Percentiles rank a stretch among this genome's conserved stretches.
Conservation (phyloP, 345 rosid species). For the Corymbia maculata region DNA sequence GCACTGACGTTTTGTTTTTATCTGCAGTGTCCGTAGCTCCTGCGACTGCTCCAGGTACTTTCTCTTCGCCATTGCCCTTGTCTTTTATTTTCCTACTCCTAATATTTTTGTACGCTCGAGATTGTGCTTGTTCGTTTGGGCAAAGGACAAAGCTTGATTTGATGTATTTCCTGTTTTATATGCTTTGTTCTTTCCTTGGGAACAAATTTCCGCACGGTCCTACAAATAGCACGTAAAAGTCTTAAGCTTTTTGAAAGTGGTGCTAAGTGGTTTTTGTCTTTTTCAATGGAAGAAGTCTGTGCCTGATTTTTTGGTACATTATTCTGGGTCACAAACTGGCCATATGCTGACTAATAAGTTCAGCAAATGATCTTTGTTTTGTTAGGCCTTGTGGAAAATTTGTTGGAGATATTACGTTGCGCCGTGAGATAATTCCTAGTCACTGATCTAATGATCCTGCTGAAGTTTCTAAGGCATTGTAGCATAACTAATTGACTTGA, state of each 20-base stretch:
- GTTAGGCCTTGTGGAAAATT: neutral
- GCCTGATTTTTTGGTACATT: neutral
- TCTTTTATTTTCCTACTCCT: neutral
- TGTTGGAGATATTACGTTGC: neutral
- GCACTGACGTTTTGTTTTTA: neutral
- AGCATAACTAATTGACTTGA: neutral
- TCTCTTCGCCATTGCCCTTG: neutral
- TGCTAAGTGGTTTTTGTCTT: neutral
- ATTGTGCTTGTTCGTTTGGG: neutral
- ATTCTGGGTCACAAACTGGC: neutral
- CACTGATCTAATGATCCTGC: neutral
- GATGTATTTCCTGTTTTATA: neutral
- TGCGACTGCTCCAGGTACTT: conserved; percentile 30
- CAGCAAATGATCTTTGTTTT: neutral
- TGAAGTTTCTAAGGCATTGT: neutral
- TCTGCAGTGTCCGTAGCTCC: conserved; percentile 39
- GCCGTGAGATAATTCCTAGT: neutral
- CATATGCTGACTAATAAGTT: neutral
- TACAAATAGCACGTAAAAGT: neutral
- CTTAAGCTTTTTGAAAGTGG: neutral
- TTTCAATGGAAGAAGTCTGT: neutral
- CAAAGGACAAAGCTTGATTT: neutral
- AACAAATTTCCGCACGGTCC: neutral
- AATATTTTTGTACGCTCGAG: neutral
- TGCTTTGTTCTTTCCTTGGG: neutral